A percentile compares a stretch with the other conserved stretches of the same genome.
Evolutionary conservation across 352 stramenopile genomes (phyloP).

Genomic region (Phytophthora pinifolia): DNA sequence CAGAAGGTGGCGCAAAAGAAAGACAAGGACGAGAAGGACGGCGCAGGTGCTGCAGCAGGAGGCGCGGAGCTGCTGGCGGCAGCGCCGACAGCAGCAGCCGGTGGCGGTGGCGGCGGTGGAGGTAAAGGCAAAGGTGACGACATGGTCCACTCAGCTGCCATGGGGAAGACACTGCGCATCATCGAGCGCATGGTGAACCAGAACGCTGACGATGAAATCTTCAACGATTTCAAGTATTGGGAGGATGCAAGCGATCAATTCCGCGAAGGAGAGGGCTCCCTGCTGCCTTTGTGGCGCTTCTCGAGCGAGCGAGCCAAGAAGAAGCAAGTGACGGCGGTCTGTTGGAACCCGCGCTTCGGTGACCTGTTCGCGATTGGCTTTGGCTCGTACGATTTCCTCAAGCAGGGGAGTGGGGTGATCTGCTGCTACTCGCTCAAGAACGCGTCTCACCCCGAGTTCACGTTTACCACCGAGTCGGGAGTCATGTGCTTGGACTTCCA

Average conservation of each 20-base stretch:
- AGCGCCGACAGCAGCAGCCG: constrained; percentile 27
- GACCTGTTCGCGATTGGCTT: constrained; percentile 97
- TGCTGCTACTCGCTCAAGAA: constrained; percentile 98
- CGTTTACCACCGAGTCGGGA: constrained; percentile 93
- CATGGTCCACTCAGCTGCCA: constrained; percentile 94
- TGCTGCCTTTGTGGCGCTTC: constrained; percentile 96
- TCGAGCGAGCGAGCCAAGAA: constrained; percentile 92
- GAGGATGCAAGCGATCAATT: constrained; percentile 94
- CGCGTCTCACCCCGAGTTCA: constrained; percentile 95
- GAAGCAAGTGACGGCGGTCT: constrained; percentile 95
- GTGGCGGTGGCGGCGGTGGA: constrained; percentile 29
- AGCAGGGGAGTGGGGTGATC: constrained; percentile 93
- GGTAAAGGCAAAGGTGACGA: constrained; percentile 88
- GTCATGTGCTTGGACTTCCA: constrained; percentile 98
- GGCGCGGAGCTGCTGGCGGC: constrained; percentile 44
- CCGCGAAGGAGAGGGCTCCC: constrained; percentile 92
- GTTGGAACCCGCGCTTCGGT: constrained; percentile 94
- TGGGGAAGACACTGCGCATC: constrained; percentile 94
- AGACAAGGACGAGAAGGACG: constrained; percentile 88
- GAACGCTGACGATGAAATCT: constrained; percentile 97
- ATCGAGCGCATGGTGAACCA: constrained; percentile 97
- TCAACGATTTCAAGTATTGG: constrained; percentile 98
- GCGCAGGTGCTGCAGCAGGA: constrained; percentile 22
- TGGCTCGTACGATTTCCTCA: constrained; percentile 96
- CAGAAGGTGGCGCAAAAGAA: constrained; percentile 88